Evolutionary conservation across 2,329 filamentous ascomycete species (phyloP).

Genomic region (Pyricularia grisea): DNA sequence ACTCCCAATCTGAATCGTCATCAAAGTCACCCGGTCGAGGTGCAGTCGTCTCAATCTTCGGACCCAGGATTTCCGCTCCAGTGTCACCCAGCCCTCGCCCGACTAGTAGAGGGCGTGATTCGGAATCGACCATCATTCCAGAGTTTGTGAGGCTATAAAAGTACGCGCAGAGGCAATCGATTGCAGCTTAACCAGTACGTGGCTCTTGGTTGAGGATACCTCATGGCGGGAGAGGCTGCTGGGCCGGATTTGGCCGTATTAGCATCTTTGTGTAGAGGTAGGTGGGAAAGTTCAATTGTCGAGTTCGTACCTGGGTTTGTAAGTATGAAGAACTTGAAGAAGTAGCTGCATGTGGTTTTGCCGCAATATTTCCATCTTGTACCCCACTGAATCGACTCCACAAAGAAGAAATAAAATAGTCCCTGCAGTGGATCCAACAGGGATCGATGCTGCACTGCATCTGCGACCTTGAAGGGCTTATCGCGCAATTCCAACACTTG

Average conservation of each 20-base stretch:
- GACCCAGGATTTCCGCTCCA: neutral
- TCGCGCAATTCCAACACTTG: neutral
- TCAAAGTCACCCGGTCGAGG: neutral
- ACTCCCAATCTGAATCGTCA: conserved; percentile 47
- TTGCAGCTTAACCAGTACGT: neutral
- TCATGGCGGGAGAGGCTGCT: neutral
- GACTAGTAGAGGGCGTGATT: neutral
- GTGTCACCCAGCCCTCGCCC: neutral
- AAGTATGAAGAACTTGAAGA: neutral
- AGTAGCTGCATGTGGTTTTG: too few relatives aligned
- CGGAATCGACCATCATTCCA: neutral
- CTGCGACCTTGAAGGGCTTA: neutral
- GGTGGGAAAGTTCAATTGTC: neutral
- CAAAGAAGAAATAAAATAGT: neutral
- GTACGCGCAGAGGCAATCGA: neutral
- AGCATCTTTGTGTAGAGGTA: neutral
- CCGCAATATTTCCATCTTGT: neutral
- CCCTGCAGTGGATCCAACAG: neutral
- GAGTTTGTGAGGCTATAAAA: neutral
- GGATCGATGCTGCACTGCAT: neutral
- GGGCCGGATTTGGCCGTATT: neutral
- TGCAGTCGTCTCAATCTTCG: neutral
- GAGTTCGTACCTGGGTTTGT: neutral
- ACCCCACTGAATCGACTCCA: neutral
- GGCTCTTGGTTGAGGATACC: neutral